phyloP scores from a whole-genome alignment of 2,329 filamentous ascomycete genomes.

The Xylariaceae sp. region DNA sequence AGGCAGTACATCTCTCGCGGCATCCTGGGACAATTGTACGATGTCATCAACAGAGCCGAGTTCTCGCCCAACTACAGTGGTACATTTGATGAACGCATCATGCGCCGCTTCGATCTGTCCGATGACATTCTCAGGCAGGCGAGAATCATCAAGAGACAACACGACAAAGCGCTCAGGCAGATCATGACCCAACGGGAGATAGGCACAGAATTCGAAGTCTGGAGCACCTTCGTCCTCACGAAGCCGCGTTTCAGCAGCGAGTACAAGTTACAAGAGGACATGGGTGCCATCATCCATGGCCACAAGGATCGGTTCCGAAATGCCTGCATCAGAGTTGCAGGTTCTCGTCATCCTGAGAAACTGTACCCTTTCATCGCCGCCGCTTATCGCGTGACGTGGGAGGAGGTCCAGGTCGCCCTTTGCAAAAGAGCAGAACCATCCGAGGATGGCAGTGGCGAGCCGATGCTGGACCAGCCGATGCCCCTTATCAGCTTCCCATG shows the following conservation, averaged over 20 bases:
- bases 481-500: slow-evolving; percentile 93
- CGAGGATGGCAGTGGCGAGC: slow-evolving; percentile 24
- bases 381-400: slow-evolving; percentile 80
- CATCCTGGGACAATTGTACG: slow-evolving; percentile 78
- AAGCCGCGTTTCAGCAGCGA: slow-evolving; percentile 69
- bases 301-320: slow-evolving; percentile 68
- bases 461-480: slow-evolving; percentile 43
- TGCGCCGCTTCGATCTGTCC: slow-evolving; percentile 56
- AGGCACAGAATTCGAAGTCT: slow-evolving; percentile 85
- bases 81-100: slow-evolving; percentile 72
- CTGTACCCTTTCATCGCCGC: slow-evolving; percentile 74
- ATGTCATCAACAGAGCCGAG: slow-evolving; percentile 62
- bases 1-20: slow-evolving; percentile 63
- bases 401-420: slow-evolving; percentile 61
- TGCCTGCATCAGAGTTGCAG: slow-evolving; percentile 62
- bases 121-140: slow-evolving; percentile 55
- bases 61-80: slow-evolving; percentile 71
- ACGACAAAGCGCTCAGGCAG: slow-evolving; percentile 72
- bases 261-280: slow-evolving; percentile 83
- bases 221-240: slow-evolving; percentile 76
- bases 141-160: slow-evolving; percentile 65
- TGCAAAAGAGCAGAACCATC: slow-evolving; percentile 35
- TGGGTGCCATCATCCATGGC: slow-evolving; percentile 62
- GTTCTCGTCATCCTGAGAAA: slow-evolving; percentile 51
- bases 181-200: slow-evolving; percentile 85